Evolutionary conservation across 164 flowering plant species (phyloP), one percentile per base, ranked within the genome.

Genomic region (Annona cherimola): DNA sequence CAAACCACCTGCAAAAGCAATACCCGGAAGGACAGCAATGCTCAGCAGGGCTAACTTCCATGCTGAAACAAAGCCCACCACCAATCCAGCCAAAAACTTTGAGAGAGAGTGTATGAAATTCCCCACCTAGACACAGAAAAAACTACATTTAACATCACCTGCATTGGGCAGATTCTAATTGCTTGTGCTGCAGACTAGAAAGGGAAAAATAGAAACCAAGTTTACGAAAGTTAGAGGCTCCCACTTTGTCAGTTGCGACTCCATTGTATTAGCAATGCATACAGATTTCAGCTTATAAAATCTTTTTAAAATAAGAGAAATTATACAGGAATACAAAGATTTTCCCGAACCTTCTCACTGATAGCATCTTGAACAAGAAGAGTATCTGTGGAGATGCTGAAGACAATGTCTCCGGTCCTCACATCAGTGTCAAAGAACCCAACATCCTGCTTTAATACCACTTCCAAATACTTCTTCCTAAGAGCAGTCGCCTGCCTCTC

Each of bases 401-500:
- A 96, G 46, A 96, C 98, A 39, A 96, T 86, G 79, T 96, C 99
- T 39, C 99, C 99, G 0, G 99, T 96, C 81, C 97, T 83, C 0
- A 97, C 98, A 78, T 96, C 99, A 0, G 99, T 96, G 77, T 96
- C 99, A 62, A 89, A 96, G 84, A 96, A 93, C 2, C 99, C 98
- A 2, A 93, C 98, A 66, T 96, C 99, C 69, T 96, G 99, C 69
- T 83, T 96, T 83, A 96, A 75, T 43, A 90, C 98, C 0, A 98
- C 94, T 75, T 93, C 98, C 75, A 96, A 79, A 76, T 96, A 96
- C 81, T 84, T 88, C 87, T 85, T 92, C 78, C 99, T 90, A 73
- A 93, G 66, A 1, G 90, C 77, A 63, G 90, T 84, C 55, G 80
- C 93, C 79, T 95, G 99, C 75, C 99, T 88, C 76, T 95, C 99